Percentiles rank a stretch among this genome's conserved stretches.
Conservation (phyloP, 306 rosid genomes). For the Astragalus glycyphyllos region DNA sequence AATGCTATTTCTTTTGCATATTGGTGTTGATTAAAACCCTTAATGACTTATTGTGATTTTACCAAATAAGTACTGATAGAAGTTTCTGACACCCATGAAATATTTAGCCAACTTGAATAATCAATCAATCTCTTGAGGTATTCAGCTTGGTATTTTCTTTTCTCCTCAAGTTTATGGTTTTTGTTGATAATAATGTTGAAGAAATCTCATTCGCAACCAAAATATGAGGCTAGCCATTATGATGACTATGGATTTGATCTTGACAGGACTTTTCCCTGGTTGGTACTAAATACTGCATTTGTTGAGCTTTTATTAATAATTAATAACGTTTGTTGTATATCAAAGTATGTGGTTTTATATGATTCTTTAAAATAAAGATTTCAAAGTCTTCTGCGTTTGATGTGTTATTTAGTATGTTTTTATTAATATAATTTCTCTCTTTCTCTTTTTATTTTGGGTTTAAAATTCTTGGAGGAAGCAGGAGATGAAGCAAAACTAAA, state of each 20-base stretch:
- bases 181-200: constrained; percentile 51
- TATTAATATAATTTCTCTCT: background rate
- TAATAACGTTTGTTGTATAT: too few species aligned
- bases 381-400: too few species aligned
- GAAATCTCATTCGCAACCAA: constrained; percentile 54
- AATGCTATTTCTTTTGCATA: too few species aligned
- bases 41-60: too few species aligned
- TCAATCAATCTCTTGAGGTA: too few species aligned
- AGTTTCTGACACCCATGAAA: too few species aligned
- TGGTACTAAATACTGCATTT: background rate
- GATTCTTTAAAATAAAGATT: too few species aligned
- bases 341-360: too few species aligned
- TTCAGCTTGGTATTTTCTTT: constrained; percentile 1
- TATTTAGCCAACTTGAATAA: too few species aligned
- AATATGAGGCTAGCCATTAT: constrained; percentile 44
- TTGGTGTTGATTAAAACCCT: too few species aligned
- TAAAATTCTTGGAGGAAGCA: constrained; percentile 78
- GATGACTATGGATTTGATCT: constrained; percentile 63
- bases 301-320: too few species aligned
- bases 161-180: background rate
- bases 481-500: constrained; percentile 51
- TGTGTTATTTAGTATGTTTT: background rate
- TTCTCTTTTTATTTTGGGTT: background rate
- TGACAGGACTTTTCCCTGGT: constrained; percentile 68
- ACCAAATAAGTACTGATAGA: too few species aligned